These are phyloP conservation scores for Scalesia atractyloides DNA, from an alignment of 129 eudicot genomes.

Conservation along the genomic window DNA sequence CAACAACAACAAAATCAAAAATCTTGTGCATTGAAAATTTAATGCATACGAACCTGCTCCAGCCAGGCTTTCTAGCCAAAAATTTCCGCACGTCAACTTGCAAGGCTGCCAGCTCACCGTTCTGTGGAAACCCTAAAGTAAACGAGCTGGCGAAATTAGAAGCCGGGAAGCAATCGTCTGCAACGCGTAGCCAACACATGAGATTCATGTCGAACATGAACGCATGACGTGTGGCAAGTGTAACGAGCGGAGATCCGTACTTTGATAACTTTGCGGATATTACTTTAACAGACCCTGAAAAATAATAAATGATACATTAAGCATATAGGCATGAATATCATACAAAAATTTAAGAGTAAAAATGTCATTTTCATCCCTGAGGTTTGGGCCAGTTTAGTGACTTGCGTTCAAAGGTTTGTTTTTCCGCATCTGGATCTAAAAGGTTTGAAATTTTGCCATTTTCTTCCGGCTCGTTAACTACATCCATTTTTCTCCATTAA, in stretches of 20 bases:
- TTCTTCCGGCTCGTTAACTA: no score
- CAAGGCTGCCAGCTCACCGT: constrained; percentile 89
- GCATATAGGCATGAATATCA: not conserved
- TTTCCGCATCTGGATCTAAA: no score
- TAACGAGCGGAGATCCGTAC: constrained; percentile 90
- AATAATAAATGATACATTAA: not conserved
- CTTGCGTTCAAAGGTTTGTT: no score
- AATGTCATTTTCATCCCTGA: no score
- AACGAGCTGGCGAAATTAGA: constrained; percentile 94
- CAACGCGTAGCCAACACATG: constrained; percentile 97
- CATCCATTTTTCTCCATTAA: no score
- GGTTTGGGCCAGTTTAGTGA: no score
- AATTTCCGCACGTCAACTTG: constrained; percentile 94
- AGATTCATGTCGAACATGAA: constrained; percentile 85
- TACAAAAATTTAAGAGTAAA: not conserved
- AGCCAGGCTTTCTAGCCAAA: constrained; percentile 92
- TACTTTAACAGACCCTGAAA: constrained; percentile 83
- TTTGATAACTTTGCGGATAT: constrained; percentile 91
- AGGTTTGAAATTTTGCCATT: no score
- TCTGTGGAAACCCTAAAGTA: constrained; percentile 74
- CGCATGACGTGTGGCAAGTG: constrained; percentile 89
- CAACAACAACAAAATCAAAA: not conserved
- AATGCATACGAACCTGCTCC: constrained; percentile 74
- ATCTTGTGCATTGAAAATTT: not conserved
- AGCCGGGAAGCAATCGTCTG: constrained; percentile 91